Conservation (phyloP, 2,329 filamentous ascomycete genomes). For the Epichloe gansuensis region DNA sequence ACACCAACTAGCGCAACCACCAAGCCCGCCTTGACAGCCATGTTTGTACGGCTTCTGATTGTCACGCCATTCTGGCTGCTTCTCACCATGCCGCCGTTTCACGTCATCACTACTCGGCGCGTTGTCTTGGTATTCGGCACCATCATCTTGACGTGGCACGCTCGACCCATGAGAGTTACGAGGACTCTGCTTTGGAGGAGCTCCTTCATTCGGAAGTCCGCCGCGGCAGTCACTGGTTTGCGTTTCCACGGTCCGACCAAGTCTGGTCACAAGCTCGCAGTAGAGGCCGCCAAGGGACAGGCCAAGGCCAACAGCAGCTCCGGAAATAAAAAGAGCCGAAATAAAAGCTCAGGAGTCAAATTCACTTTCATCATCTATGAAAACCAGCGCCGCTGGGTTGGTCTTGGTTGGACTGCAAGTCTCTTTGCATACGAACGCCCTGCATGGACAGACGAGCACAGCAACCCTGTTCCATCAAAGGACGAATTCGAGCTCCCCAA, state of each 20-base stretch:
- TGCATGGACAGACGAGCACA: constrained; percentile 92
- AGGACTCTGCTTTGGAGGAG: constrained; percentile 88
- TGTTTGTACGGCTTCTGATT: constrained; percentile 81
- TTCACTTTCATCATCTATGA: constrained; percentile 97
- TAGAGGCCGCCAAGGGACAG: constrained; percentile 11
- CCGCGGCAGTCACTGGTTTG: constrained; percentile 68
- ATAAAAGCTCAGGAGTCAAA: constrained; percentile 63
- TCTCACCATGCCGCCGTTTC: constrained; percentile 69
- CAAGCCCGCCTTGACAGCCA: constrained; percentile 72
- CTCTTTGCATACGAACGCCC: constrained; percentile 83
- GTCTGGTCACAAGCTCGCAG: constrained; percentile 16
- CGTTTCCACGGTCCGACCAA: constrained; percentile 46
- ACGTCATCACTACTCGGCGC: constrained; percentile 76
- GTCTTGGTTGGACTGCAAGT: constrained; percentile 86
- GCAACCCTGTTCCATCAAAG: constrained; percentile 65
- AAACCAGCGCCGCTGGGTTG: constrained; percentile 91
- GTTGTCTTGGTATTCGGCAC: constrained; percentile 81
- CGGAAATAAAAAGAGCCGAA: constrained; percentile 21
- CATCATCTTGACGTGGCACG: constrained; percentile 82
- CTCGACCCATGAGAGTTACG: constrained; percentile 70
- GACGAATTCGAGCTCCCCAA: constrained; percentile 55
- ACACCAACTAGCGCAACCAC: constrained; percentile 88
- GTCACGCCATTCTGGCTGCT: constrained; percentile 81
- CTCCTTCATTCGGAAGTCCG: constrained; percentile 54
- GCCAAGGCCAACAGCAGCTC: constrained; percentile 13